phyloP scores from a whole-genome alignment of 192 early-diverging fungal genomes.

The Coemansia sp. region DNA sequence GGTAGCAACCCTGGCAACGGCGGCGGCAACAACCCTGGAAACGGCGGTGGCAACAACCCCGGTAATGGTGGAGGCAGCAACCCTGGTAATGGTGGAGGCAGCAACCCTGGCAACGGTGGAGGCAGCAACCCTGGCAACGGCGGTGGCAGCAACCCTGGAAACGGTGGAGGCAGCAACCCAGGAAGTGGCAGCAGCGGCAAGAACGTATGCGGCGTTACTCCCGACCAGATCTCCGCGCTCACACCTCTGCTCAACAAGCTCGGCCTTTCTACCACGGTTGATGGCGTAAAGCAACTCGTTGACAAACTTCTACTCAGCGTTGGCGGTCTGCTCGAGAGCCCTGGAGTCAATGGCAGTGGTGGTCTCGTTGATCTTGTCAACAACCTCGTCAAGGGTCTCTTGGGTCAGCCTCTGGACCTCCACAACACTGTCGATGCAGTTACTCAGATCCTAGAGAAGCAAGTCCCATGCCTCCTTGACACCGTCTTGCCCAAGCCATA shows the following conservation, averaged over 20 bases:
- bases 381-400: conserved; percentile 47
- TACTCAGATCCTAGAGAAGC: conserved; percentile 40
- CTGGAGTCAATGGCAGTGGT: conserved; percentile 31
- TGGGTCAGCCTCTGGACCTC: conserved; percentile 35
- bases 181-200: conserved; percentile 9
- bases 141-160: conserved; percentile 8
- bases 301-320: conserved; percentile 33
- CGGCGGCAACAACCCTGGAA: not conserved
- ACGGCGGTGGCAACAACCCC: not conserved
- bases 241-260: conserved; percentile 53
- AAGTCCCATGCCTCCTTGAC: conserved; percentile 52
- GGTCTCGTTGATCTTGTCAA: conserved; percentile 39
- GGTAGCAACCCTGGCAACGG: not conserved
- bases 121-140: not conserved
- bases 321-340: conserved; percentile 41
- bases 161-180: not conserved
- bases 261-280: conserved; percentile 41
- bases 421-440: conserved; percentile 44
- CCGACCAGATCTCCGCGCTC: conserved; percentile 46
- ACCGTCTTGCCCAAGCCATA: conserved; percentile 50
- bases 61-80: not conserved
- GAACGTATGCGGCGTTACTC: conserved; percentile 46
- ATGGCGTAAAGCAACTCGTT: conserved; percentile 53
- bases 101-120: conserved; percentile 7
- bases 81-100: not conserved